Base-by-base conservation (phyloP, 164 flowering plant species). In the Magnolia changhungtana region DNA sequence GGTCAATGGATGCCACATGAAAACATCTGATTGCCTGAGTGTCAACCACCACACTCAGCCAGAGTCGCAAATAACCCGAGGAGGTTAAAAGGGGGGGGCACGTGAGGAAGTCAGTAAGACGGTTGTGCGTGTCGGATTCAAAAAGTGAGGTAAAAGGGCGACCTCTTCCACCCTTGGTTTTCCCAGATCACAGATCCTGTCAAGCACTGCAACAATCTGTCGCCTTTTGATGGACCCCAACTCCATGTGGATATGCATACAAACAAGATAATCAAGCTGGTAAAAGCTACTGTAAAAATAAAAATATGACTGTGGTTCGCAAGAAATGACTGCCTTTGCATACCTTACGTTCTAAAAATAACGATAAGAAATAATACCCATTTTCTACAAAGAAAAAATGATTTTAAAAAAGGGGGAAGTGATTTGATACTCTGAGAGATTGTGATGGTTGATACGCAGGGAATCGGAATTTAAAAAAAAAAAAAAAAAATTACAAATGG, bases 101-200 rank as follows among this genome's bases (percentile, higher is more conserved):
- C 83, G 85, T 84, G 85, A 82, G 83, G 79, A 58, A n/a, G 78
- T 70, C 71, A 75, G 77, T 67, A 78, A 79, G 79, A 77, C 63
- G 29, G 24, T 59, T 29, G 74, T 76, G 75, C 72, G 69, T 76
- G 75, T 82, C 72, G 68, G 76, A 68, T 69, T 67, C 76, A 77
- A 64, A 80, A 75, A 76, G 80, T 37, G 78, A 76, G 69, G 76
- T 59, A 50, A 75, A 67, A 31, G 66, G 71, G 27, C 55, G 18
- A 8, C 18, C 61, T 55, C 61, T 55, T 16, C 50, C 65, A 11
- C n/a, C 72, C 68, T 83, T 75, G 77, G 74, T 75, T 78, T 81
- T 78, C 75, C 74, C 75, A 69, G 70, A 79, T 51, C 72, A 79
- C 73, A 76, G 74, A 80, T 81, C 76, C 73, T 82, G 80, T 79